Percentiles rank a stretch among this genome's conserved stretches.
phyloP scores from a whole-genome alignment of 179 eudicot genomes.

The Beta corolliflora region DNA sequence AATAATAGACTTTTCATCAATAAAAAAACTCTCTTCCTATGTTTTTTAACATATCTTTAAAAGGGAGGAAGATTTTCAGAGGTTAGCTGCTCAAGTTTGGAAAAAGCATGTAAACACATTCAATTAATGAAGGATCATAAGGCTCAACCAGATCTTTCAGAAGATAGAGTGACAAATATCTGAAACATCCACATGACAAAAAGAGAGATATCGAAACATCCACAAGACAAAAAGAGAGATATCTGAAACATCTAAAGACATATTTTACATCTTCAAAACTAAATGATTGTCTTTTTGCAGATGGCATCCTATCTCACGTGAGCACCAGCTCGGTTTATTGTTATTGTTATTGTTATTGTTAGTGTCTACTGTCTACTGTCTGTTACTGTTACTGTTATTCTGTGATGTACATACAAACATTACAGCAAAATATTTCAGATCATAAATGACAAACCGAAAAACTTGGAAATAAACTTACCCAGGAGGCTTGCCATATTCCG shows the following conservation, averaged over 20 bases:
- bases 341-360: too few species aligned
- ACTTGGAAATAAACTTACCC: conserved; percentile 39
- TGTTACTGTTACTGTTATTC: too few species aligned
- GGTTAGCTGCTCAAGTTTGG: neutral
- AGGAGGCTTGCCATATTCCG: conserved; percentile 51
- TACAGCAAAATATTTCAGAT: neutral
- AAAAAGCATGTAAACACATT: neutral
- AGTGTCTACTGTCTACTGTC: too few species aligned
- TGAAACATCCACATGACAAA: neutral
- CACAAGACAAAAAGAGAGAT: too few species aligned
- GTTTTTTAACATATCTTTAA: neutral
- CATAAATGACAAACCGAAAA: neutral
- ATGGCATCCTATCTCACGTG: too few species aligned
- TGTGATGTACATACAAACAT: neutral
- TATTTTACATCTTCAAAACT: too few species aligned
- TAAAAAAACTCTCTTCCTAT: neutral
- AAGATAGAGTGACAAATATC: neutral
- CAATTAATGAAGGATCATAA: neutral
- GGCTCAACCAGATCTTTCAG: neutral
- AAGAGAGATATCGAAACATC: neutral
- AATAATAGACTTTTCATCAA: neutral
- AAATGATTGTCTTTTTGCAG: too few species aligned
- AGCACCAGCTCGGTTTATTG: too few species aligned
- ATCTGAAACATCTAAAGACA: too few species aligned
- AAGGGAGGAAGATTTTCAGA: neutral